phyloP scores from a whole-genome alignment of 768 basidiomycete species.

The Omphalotus guepiniiformis region DNA sequence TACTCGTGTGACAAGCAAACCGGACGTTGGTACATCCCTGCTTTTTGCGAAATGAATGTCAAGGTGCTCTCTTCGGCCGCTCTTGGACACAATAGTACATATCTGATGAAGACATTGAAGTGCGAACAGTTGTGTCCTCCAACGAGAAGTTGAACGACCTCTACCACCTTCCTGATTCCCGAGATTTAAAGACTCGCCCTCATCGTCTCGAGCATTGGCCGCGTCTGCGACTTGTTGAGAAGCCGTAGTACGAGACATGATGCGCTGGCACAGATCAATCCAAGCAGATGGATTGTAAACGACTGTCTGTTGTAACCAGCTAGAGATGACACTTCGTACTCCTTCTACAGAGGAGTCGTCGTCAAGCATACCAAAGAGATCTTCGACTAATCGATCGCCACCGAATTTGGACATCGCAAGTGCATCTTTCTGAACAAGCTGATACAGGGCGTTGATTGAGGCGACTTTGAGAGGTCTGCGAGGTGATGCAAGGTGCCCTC shows the following conservation, averaged over 20 bases:
- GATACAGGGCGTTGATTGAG: constrained; percentile 93
- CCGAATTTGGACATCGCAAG: constrained; percentile 88
- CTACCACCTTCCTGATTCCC: constrained; percentile 42
- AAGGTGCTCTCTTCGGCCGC: constrained; percentile 79
- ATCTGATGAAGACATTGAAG: constrained; percentile 89
- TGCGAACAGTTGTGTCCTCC: constrained; percentile 96
- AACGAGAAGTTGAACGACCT: constrained; percentile 66
- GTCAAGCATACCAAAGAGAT: constrained; percentile 92
- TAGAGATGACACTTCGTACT: constrained; percentile 86
- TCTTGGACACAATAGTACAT: constrained; percentile 66
- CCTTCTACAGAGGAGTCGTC: constrained; percentile 93
- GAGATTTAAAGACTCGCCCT: constrained; percentile 85
- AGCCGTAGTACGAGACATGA: constrained; percentile 92
- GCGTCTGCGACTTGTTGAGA: constrained; percentile 71
- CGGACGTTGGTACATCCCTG: constrained; percentile 51
- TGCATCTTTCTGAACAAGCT: constrained; percentile 94
- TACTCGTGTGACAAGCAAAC: constrained; percentile 78
- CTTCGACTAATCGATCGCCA: constrained; percentile 90
- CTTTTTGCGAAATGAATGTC: constrained; percentile 68
- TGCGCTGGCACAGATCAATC: constrained; percentile 96
- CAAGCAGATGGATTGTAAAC: constrained; percentile 92
- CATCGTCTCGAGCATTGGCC: constrained; percentile 75
- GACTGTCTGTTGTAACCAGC: constrained; percentile 95
- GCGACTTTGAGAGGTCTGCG: constrained; percentile 86
- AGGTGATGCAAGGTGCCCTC: constrained; percentile 73